Evolutionary conservation across 805 yeast genomes (phyloP).

Genomic region (Candida ortonii): DNA sequence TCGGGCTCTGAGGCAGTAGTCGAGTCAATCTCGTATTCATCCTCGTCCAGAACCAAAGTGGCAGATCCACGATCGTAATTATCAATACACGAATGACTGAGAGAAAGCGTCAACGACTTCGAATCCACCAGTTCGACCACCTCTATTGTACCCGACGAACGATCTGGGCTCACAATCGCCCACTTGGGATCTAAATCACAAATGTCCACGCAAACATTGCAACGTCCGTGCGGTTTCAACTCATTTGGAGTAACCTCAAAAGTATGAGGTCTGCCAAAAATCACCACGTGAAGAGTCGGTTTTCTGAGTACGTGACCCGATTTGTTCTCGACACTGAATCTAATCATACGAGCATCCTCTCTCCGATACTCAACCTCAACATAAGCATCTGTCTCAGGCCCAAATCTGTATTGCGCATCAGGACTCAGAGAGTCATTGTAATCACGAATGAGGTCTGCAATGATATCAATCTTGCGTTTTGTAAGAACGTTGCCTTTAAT

Average conservation of each 20-base stretch:
- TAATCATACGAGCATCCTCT: slow-evolving; percentile 5
- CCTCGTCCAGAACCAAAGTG: no score
- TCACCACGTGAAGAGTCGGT: slow-evolving; percentile 10
- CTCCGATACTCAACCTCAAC: slow-evolving; percentile 6
- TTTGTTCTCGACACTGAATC: slow-evolving; percentile 8
- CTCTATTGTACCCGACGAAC: no score
- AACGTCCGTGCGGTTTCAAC: slow-evolving; percentile 11
- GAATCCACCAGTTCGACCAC: no score
- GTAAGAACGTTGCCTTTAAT: slow-evolving; percentile 6
- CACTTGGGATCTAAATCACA: slow-evolving; percentile 7
- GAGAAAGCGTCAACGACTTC: no score
- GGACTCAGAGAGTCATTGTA: no score
- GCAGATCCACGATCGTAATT: no score
- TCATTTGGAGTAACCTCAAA: slow-evolving; percentile 13
- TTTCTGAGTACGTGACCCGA: slow-evolving; percentile 7
- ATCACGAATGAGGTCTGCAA: slow-evolving; percentile 15
- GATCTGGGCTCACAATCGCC: no score
- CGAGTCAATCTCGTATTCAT: no score
- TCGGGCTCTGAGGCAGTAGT: no score
- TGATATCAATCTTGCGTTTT: slow-evolving; percentile 11
- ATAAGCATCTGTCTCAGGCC: neutral
- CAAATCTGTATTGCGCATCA: neutral
- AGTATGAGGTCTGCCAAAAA: slow-evolving; percentile 4
- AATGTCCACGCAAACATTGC: slow-evolving; percentile 11
- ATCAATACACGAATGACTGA: no score